A percentile compares a stretch with the other conserved stretches of the same genome.
These are phyloP conservation scores for Passiflora organensis DNA, from an alignment of 345 rosid species.

Conservation along the genomic window DNA sequence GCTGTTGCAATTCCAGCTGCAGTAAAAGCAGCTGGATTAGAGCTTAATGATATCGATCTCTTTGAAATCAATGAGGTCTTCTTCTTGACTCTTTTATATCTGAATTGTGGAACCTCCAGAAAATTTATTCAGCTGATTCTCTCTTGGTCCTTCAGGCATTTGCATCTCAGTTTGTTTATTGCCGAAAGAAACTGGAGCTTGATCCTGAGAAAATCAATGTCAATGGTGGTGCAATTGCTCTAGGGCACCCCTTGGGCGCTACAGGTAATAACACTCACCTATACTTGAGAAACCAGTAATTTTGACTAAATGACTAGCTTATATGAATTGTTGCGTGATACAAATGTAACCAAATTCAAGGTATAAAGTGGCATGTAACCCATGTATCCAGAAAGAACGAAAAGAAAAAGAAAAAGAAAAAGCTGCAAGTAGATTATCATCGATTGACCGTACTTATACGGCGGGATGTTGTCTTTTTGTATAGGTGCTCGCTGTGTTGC, in stretches of 20 bases:
- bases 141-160: conserved; percentile 53
- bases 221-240: conserved; percentile 92
- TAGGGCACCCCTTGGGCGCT: conserved; percentile 92
- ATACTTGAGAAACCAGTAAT: too few relatives aligned
- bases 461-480: not conserved
- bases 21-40: conserved; percentile 70
- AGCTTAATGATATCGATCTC: conserved; percentile 58
- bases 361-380: too few relatives aligned
- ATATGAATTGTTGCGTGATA: too few relatives aligned
- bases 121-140: not conserved
- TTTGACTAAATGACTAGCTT: too few relatives aligned
- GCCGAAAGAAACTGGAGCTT: conserved; percentile 79
- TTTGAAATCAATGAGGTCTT: conserved; percentile 90
- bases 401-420: too few relatives aligned
- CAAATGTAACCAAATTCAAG: too few relatives aligned
- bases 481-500: conserved; percentile 97
- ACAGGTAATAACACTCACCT: conserved; percentile 75
- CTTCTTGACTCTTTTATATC: not conserved
- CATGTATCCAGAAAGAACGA: too few relatives aligned
- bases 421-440: not conserved
- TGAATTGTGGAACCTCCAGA: not conserved
- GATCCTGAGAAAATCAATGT: conserved; percentile 91
- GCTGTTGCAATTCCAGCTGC: conserved; percentile 94
- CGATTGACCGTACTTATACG: too few relatives aligned
- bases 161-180: conserved; percentile 91